Conservation (phyloP, 192 early-diverging fungal species). For the Mycoemilia scoparia region DNA sequence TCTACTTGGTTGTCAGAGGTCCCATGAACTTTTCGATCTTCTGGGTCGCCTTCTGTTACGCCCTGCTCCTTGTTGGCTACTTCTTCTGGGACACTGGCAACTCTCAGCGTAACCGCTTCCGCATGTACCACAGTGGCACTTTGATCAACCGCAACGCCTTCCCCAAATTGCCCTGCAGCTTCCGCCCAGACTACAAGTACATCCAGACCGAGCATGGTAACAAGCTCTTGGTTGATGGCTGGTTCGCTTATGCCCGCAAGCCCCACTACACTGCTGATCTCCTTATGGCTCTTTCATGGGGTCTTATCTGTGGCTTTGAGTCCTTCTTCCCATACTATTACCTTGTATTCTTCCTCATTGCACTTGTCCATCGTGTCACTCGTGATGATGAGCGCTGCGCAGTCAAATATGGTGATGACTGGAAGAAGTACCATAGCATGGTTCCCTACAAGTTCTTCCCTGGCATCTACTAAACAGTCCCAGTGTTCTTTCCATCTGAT, state of each 20-base stretch:
- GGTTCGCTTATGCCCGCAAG: slow-evolving; percentile 86
- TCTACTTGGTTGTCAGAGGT: slow-evolving; percentile 62
- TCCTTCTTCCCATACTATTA: slow-evolving; percentile 87
- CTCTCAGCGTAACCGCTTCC: slow-evolving; percentile 77
- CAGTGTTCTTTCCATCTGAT: too few species aligned
- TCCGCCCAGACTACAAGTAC: slow-evolving; percentile 63
- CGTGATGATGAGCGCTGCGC: slow-evolving; percentile 80
- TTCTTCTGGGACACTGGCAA: slow-evolving; percentile 83
- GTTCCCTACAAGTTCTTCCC: slow-evolving; percentile 83
- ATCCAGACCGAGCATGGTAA: slow-evolving; percentile 69
- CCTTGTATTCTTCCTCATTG: slow-evolving; percentile 74
- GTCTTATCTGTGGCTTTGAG: slow-evolving; percentile 66
- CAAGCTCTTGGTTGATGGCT: slow-evolving; percentile 65
- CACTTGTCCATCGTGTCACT: slow-evolving; percentile 72
- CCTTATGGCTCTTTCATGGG: slow-evolving; percentile 83
- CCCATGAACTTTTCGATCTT: slow-evolving; percentile 34
- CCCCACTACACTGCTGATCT: slow-evolving; percentile 92
- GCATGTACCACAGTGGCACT: slow-evolving; percentile 34
- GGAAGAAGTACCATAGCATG: slow-evolving; percentile 68
- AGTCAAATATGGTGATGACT: slow-evolving; percentile 84
- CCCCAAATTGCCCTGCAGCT: slow-evolving; percentile 37
- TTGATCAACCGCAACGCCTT: slow-evolving; percentile 30
- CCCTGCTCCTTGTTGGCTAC: slow-evolving; percentile 36
- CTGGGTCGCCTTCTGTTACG: slow-evolving; percentile 25
- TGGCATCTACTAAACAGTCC: slow-evolving; percentile 37